Evolutionary conservation across 2,329 filamentous ascomycete species (phyloP), one percentile per base, ranked within the genome.

Genomic region (Cercospora beticola): DNA sequence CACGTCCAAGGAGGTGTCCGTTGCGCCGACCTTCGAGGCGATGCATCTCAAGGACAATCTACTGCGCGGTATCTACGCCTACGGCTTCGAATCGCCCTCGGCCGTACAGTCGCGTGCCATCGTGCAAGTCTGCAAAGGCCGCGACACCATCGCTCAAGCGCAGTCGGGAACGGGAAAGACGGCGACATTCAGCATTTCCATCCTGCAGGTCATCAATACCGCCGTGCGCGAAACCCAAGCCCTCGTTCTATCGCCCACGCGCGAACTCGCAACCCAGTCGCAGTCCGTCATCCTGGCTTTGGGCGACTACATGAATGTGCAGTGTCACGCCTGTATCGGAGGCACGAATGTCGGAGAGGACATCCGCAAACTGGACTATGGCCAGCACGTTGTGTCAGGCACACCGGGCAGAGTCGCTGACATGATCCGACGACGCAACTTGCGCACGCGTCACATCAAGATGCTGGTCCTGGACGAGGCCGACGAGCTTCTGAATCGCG

Each of bases 131-230:
- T 99, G 95, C 88, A 98, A 98, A 83, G 95, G 95, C 73, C 93
- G 95, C 82, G 95, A 99, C 81, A 98, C 95, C 71, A 99, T 99
- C 79, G 95, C 95, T 18, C 95, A 99, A 80, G 95, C 95, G 21
- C 95, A 98, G 82, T 97, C 94, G 77, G 95, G 95, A 88, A 99
- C 95, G 82, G 95, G 95, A 86, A 99, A 99, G 90, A 99, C 95
- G 76, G 95, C 95, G 77, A 99, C 95, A 76, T 99, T 99, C 90
- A 98, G 95, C 79, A 97, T 99, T 85, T 97, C 94, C 79, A 93
- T 95, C 78, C 91, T 99, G 75, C 95, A 99, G 89, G 97, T 97
- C 89, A 92, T 99, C 83, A 95, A 99, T 85, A 88, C 92, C 80
- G 90, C 89, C 82, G 83, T 98, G 81, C 97, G 97, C 89, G 90